A percentile compares a stretch with the other conserved stretches of the same genome.
These are phyloP conservation scores for Schizophyllum amplum DNA, from an alignment of 1,284 basidiomycete genomes.

Conservation along the genomic window DNA sequence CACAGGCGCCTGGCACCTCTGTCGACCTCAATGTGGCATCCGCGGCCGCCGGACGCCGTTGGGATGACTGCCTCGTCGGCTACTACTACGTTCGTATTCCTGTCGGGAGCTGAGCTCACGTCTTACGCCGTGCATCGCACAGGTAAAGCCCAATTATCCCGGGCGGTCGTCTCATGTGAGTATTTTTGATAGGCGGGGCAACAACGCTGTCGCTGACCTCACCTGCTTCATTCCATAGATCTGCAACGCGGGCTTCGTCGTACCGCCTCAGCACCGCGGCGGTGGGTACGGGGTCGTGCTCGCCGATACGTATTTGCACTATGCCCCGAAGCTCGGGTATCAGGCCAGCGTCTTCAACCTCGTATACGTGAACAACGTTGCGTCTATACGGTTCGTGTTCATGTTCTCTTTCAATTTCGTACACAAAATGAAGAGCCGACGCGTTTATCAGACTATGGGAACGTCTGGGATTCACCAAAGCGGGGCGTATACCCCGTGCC, in stretches of 20 bases:
- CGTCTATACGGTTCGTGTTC: constrained; percentile 49
- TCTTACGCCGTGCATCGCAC: constrained; percentile 7
- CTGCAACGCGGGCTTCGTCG: constrained; percentile 88
- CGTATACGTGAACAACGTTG: constrained; percentile 79
- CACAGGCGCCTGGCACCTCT: constrained; percentile 19
- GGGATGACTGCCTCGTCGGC: constrained; percentile 69
- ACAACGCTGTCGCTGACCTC: constrained; percentile 1
- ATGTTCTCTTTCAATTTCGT: constrained; percentile 3
- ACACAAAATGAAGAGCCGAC: constrained; percentile 9
- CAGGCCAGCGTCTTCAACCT: constrained; percentile 90
- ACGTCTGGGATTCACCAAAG: constrained; percentile 71
- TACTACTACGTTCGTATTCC: constrained; percentile 66
- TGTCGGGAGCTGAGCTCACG: neutral
- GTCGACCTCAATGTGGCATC: constrained; percentile 36
- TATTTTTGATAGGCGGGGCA: constrained; percentile 11
- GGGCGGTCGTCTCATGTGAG: constrained; percentile 89
- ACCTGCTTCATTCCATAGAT: constrained; percentile 36
- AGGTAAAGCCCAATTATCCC: constrained; percentile 89
- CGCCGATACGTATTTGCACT: constrained; percentile 76
- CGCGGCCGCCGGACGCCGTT: constrained; percentile 33
- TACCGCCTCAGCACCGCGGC: constrained; percentile 61
- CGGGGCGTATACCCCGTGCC: constrained; percentile 79
- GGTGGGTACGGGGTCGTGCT: constrained; percentile 68
- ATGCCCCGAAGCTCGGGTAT: constrained; percentile 78
- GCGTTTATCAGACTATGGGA: constrained; percentile 72